Base-by-base conservation (phyloP, 768 basidiomycete species). In the Russula lepida region DNA sequence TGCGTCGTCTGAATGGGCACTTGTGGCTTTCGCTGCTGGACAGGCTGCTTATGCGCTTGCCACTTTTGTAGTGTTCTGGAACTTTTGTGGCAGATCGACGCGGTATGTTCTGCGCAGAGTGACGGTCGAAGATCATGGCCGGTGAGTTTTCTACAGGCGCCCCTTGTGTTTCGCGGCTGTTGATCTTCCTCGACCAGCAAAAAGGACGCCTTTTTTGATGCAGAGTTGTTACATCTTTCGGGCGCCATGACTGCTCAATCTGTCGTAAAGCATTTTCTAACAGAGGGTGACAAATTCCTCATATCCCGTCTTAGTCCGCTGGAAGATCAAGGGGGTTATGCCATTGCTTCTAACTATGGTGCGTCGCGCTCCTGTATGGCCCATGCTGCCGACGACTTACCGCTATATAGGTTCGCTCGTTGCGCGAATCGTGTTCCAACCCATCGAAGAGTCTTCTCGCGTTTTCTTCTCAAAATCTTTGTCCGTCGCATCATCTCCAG, bases 291-390 rank as follows among this genome's bases (percentile, higher is more conserved):
- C 72, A 92, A 97, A 68, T 75, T 98, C 47, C 80, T 95, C 12
- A 78, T 99, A 19, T 90, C 91, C 0, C 83, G 81, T 70, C 84
- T 92, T 68, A 93, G 92, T 61, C 85, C 88, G 32, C 74, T 95
- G 53, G 77, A 84, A 49, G 88, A 95, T 70, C 94, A 98, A 73
- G 95, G 92, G 4, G 95, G 93, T 1, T 98, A 97, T 71, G 95
- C 95, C 0, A 78, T 98, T 13, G 95, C 97, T 13, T 87, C 89
- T 41, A 98, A 98, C 72, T 99, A 98, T 70, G 97, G 95, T 90
- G 55, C 52, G 81, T 41, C 21, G 17, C 21, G 19, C 1, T 41
- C 37, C 6, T 56, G 17, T 32, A 47, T 21, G 11, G 25, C 33
- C 21, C 32, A 4, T 13, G n/a, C n/a, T 50, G 27, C 54, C 27